A percentile compares a stretch with the other conserved stretches of the same genome.
Conservation (phyloP, 305 asterid species). For the Fraxinus greggii region DNA sequence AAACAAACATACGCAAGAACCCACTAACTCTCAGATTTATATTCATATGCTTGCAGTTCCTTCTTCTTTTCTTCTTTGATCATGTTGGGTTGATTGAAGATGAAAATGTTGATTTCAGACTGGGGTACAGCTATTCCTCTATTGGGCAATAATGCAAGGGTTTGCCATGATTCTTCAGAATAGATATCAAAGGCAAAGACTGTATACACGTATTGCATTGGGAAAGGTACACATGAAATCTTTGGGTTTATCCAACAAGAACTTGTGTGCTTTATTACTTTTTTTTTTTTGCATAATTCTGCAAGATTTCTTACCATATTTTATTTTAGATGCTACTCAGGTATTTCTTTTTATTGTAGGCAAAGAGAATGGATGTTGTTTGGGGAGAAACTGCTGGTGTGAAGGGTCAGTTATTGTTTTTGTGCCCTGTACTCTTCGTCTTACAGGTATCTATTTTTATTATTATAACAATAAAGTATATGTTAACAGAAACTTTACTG, state of each 20-base stretch:
- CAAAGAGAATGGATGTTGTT: constrained; percentile 62
- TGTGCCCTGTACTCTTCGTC: constrained; percentile 42
- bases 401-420: constrained; percentile 47
- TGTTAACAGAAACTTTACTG: neutral
- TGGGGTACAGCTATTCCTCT: constrained; percentile 78
- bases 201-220: constrained; percentile 95
- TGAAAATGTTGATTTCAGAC: constrained; percentile 49
- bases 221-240: constrained; percentile 67
- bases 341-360: constrained; percentile 47
- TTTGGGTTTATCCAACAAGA: constrained; percentile 8
- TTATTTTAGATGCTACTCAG: constrained; percentile 8
- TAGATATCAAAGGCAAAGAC: constrained; percentile 93
- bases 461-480: neutral
- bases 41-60: neutral
- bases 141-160: constrained; percentile 99
- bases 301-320: constrained; percentile 4
- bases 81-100: constrained; percentile 15
- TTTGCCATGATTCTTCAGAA: constrained; percentile 96
- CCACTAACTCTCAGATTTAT: neutral
- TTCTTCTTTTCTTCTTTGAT: neutral
- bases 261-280: constrained; percentile 3
- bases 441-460: constrained; percentile 41
- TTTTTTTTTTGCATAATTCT: neutral
- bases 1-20: neutral
- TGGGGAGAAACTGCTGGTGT: constrained; percentile 64